Evolutionary conservation across 2,329 filamentous ascomycete genomes (phyloP).

Genomic region (Cercospora sojina): DNA sequence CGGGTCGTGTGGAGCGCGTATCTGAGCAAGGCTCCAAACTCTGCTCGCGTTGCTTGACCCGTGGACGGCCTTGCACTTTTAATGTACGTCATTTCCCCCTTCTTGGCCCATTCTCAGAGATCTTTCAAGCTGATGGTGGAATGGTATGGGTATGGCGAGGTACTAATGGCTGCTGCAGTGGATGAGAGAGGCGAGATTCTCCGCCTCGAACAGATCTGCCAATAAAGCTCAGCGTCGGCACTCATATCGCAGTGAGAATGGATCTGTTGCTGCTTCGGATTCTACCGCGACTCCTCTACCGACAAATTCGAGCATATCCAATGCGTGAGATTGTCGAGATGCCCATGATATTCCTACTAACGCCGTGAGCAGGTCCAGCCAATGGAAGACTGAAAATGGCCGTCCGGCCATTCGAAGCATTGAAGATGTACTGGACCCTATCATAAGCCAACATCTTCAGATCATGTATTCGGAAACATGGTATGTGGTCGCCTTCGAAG

Average conservation of each 20-base stretch:
- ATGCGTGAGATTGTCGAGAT: neutral
- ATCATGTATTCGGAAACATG: slow-evolving; percentile 6
- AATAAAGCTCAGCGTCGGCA: slow-evolving; percentile 4
- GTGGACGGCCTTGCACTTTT: neutral
- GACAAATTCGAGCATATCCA: neutral
- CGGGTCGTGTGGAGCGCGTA: neutral
- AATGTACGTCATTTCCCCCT: neutral
- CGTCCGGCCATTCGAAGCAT: neutral
- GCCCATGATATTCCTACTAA: neutral
- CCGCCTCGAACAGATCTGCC: neutral
- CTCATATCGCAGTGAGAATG: neutral
- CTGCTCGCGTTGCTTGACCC: slow-evolving; percentile 1
- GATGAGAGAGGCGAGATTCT: slow-evolving; percentile 2
- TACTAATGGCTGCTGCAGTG: slow-evolving; percentile 2
- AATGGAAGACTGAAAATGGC: neutral
- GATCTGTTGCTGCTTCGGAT: neutral
- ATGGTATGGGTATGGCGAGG: neutral
- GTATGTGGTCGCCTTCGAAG: neutral
- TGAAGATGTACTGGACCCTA: neutral
- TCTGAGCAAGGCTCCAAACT: slow-evolving; percentile 4
- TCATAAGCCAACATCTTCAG: neutral
- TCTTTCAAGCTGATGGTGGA: too few species aligned
- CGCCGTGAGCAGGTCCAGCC: neutral
- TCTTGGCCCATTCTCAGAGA: too few species aligned
- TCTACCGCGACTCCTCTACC: neutral